These are phyloP conservation scores for Polygonum maritimum DNA, from an alignment of 148 eudicot genomes.

Conservation along the genomic window DNA sequence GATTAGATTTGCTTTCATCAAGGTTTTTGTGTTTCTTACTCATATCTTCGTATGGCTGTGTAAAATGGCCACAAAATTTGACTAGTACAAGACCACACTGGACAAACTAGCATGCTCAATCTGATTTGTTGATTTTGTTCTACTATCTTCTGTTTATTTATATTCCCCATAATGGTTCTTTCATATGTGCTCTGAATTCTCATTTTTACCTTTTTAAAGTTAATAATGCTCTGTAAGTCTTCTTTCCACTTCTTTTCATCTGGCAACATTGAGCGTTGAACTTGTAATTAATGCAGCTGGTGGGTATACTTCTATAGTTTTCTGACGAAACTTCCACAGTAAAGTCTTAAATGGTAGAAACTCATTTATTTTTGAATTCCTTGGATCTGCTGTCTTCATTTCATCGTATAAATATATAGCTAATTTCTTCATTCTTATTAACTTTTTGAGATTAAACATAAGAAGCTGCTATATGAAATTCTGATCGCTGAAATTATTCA, in stretches of 20 bases:
- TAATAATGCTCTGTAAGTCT: neutral
- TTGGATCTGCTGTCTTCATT: neutral
- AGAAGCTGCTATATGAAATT: neutral
- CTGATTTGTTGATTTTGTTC: neutral
- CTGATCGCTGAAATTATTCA: neutral
- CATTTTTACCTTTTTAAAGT: neutral
- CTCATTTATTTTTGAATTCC: neutral
- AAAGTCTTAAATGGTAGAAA: neutral
- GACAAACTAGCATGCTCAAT: neutral
- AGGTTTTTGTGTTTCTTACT: neutral
- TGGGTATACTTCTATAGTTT: neutral
- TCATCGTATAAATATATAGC: neutral
- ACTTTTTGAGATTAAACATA: neutral
- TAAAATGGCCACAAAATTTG: neutral
- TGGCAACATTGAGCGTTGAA: neutral
- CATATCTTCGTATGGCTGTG: neutral
- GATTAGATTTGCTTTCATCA: neutral
- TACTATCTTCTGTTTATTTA: neutral
- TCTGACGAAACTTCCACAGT: neutral
- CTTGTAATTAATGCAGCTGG: neutral
- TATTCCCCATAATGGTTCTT: neutral
- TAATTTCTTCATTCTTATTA: neutral
- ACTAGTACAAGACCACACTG: neutral
- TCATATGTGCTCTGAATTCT: neutral
- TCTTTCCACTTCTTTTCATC: neutral